These are phyloP conservation scores for Trichophyton equinum DNA, from an alignment of 2,329 filamentous ascomycete genomes.

Conservation along the genomic window DNA sequence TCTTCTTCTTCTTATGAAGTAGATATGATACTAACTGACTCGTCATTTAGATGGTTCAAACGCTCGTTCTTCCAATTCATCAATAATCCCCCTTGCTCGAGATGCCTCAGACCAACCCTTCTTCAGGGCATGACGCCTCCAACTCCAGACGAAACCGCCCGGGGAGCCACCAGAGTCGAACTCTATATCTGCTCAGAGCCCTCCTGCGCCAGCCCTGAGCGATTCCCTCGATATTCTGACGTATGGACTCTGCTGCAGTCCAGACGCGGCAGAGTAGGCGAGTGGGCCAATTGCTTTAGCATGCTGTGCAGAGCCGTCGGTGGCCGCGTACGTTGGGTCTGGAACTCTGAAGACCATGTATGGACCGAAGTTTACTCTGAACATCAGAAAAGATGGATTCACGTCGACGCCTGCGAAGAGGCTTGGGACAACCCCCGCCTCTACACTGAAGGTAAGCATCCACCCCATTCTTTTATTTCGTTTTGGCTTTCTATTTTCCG, in stretches of 20 bases:
- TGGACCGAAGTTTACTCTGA: constrained; percentile 98
- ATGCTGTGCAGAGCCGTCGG: constrained; percentile 94
- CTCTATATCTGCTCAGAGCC: constrained; percentile 73
- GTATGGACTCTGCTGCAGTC: constrained; percentile 87
- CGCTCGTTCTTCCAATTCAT: constrained; percentile 91
- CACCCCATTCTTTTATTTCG: constrained; percentile 6
- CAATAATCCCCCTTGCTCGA: constrained; percentile 79
- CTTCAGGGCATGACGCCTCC: constrained; percentile 73
- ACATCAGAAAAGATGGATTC: constrained; percentile 88
- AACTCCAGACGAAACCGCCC: constrained; percentile 76
- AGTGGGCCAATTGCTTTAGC: constrained; percentile 98
- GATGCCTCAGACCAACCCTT: constrained; percentile 71
- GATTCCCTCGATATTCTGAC: constrained; percentile 89
- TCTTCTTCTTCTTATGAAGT: constrained; percentile 12
- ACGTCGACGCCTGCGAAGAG: constrained; percentile 89
- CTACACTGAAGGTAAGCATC: constrained; percentile 63
- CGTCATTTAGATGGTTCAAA: constrained; percentile 65
- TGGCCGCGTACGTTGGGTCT: constrained; percentile 87
- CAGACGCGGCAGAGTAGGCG: constrained; percentile 71
- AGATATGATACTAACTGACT: constrained; percentile 9
- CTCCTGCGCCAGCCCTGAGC: constrained; percentile 64
- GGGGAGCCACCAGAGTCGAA: constrained; percentile 76
- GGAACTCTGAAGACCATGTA: constrained; percentile 94
- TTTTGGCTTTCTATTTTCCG: constrained; percentile 5
- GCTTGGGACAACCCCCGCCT: constrained; percentile 88